Conservation (phyloP, 805 yeast species). For the Candida chilensis region DNA sequence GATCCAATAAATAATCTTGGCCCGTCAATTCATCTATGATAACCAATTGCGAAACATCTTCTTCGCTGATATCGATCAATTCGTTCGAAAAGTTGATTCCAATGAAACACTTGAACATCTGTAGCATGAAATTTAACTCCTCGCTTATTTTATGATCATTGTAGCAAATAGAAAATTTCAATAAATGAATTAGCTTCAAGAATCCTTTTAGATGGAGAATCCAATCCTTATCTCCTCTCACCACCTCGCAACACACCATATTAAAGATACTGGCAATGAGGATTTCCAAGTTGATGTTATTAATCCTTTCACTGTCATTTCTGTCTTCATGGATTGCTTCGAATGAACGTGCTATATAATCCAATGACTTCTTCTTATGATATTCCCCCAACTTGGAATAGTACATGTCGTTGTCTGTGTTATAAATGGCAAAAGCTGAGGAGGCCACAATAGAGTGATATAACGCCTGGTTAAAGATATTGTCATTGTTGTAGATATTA, state of each 20-base stretch:
- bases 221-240: neutral
- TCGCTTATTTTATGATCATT: neutral
- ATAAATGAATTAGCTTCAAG: neutral
- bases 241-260: constrained; percentile 1
- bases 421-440: neutral
- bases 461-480: neutral
- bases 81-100: neutral
- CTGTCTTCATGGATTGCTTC: neutral
- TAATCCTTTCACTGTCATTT: neutral
- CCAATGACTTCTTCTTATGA: constrained; percentile 1
- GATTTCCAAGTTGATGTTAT: neutral
- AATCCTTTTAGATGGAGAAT: constrained; percentile 1
- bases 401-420: neutral
- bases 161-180: too few relatives aligned
- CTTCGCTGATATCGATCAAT: neutral
- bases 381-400: neutral
- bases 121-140: neutral
- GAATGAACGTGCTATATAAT: neutral
- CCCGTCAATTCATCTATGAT: neutral
- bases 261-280: neutral
- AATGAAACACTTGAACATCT: neutral
- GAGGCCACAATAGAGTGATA: neutral
- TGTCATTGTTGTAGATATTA: constrained; percentile 1
- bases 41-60: neutral
- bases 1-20: neutral